A percentile compares a stretch with the other conserved stretches of the same genome.
Evolutionary conservation across 2,329 filamentous ascomycete genomes (phyloP).

Genomic region (Lasiodiplodia sp.): DNA sequence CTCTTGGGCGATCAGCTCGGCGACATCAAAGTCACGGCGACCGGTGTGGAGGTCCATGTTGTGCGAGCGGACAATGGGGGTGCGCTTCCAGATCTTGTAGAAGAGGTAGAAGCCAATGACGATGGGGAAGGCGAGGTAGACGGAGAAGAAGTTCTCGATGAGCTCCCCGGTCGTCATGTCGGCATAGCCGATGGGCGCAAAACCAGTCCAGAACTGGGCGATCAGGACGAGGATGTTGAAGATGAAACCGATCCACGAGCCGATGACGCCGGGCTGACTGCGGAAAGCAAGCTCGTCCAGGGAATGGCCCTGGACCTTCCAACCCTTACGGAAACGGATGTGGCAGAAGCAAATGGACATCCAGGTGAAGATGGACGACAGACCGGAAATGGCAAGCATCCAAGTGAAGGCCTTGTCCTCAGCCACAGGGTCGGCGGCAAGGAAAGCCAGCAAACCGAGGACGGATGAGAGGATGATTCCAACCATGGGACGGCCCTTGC

Average conservation of each 20-base stretch:
- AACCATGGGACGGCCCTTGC: slow-evolving; percentile 46
- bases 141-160: slow-evolving; percentile 74
- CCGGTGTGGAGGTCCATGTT: slow-evolving; percentile 92
- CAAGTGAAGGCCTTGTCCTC: slow-evolving; percentile 76
- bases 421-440: slow-evolving; percentile 76
- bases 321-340: slow-evolving; percentile 79
- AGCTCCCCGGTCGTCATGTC: slow-evolving; percentile 43
- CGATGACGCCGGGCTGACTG: slow-evolving; percentile 49
- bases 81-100: slow-evolving; percentile 75
- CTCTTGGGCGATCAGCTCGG: slow-evolving; percentile 81
- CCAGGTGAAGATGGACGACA: slow-evolving; percentile 82
- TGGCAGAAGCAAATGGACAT: slow-evolving; percentile 84
- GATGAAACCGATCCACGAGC: slow-evolving; percentile 50
- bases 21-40: slow-evolving; percentile 82
- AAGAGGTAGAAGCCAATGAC: slow-evolving; percentile 74
- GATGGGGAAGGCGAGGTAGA: slow-evolving; percentile 78
- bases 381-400: slow-evolving; percentile 77
- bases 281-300: slow-evolving; percentile 55
- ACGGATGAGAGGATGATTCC: slow-evolving; percentile 61
- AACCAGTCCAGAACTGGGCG: slow-evolving; percentile 43
- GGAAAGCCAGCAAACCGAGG: slow-evolving; percentile 69
- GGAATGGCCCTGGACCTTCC: slow-evolving; percentile 48
- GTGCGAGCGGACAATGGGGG: slow-evolving; percentile 68
- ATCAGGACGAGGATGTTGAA: slow-evolving; percentile 50
- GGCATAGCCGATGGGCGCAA: slow-evolving; percentile 40